Percentiles rank a stretch among this genome's conserved stretches.
phyloP scores from a whole-genome alignment of 2,329 filamentous ascomycete genomes.

The Fusarium mexicanum region DNA sequence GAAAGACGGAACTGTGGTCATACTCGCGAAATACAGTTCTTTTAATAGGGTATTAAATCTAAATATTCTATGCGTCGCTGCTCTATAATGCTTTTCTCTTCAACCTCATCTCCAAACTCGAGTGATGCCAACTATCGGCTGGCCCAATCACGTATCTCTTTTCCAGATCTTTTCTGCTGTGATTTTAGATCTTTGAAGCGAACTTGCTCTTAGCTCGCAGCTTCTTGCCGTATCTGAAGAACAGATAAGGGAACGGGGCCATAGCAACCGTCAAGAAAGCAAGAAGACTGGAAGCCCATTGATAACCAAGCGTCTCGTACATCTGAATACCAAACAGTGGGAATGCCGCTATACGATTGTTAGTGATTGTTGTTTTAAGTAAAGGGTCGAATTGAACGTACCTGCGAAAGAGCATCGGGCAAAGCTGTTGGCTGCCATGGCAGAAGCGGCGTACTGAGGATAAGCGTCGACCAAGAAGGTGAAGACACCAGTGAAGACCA shows the following conservation, averaged over 20 bases:
- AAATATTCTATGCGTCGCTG: neutral
- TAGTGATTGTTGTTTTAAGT: rapidly evolving
- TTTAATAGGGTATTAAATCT: neutral
- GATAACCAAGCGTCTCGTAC: conserved; percentile 32
- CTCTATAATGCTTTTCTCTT: neutral
- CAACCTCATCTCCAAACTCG: rapidly evolving
- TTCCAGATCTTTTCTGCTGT: rapidly evolving
- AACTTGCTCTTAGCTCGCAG: conserved; percentile 32
- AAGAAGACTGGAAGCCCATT: conserved; percentile 32
- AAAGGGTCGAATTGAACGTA: rapidly evolving
- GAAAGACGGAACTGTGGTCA: neutral
- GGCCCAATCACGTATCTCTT: neutral
- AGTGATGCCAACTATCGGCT: rapidly evolving
- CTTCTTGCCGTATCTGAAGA: conserved; percentile 34
- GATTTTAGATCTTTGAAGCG: neutral
- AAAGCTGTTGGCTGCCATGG: conserved; percentile 36
- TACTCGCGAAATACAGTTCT: neutral
- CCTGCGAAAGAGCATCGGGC: conserved; percentile 32
- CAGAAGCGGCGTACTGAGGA: conserved; percentile 32
- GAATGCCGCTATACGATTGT: conserved; percentile 9
- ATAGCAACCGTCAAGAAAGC: conserved; percentile 31
- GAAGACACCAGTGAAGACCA: conserved; percentile 25
- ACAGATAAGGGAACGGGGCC: conserved; percentile 33
- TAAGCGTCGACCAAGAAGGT: conserved; percentile 38
- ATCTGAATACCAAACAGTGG: conserved; percentile 28